Percentiles rank a stretch among this genome's conserved stretches.
Conservation (phyloP, 352 stramenopile genomes). For the Phytophthora pinifolia region DNA sequence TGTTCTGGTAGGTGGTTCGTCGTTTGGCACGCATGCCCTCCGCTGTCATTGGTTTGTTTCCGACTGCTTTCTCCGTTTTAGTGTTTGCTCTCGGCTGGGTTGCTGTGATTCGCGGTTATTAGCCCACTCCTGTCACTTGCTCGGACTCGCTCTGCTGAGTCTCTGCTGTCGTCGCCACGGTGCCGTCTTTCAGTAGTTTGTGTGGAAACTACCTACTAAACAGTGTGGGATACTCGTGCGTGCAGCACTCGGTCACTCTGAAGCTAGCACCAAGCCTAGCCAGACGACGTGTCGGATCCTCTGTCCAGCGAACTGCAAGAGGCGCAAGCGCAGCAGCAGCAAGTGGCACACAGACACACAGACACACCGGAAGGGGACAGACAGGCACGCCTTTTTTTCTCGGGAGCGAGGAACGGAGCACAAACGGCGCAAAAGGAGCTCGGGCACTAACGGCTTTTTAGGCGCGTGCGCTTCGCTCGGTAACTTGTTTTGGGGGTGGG, state of each 20-base stretch:
- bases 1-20: constrained; percentile 82
- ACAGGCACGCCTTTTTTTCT: constrained; percentile 12
- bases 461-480: constrained; percentile 25
- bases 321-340: constrained; percentile 34
- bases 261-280: constrained; percentile 9
- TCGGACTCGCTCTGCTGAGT: constrained; percentile 33
- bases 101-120: no score
- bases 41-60: constrained; percentile 54
- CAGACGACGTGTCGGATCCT: constrained; percentile 20
- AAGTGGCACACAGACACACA: constrained; percentile 11
- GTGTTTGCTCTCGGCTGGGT: no score
- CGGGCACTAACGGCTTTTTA: constrained; percentile 31
- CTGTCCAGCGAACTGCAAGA: constrained; percentile 25
- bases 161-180: constrained; percentile 48
- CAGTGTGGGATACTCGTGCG: constrained; percentile 9
- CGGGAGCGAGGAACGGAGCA: constrained; percentile 12
- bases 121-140: constrained; percentile 54
- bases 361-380: constrained; percentile 21
- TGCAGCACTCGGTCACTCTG: constrained; percentile 1
- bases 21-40: constrained; percentile 76
- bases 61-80: constrained; percentile 5
- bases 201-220: constrained; percentile 37
- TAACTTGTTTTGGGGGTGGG: constrained; percentile 38
- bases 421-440: constrained; percentile 37
- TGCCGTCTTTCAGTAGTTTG: constrained; percentile 43